Percentiles rank a stretch among this genome's conserved stretches.
Conservation (phyloP, 2,329 filamentous ascomycete genomes). For the Colletotrichum trifolii region DNA sequence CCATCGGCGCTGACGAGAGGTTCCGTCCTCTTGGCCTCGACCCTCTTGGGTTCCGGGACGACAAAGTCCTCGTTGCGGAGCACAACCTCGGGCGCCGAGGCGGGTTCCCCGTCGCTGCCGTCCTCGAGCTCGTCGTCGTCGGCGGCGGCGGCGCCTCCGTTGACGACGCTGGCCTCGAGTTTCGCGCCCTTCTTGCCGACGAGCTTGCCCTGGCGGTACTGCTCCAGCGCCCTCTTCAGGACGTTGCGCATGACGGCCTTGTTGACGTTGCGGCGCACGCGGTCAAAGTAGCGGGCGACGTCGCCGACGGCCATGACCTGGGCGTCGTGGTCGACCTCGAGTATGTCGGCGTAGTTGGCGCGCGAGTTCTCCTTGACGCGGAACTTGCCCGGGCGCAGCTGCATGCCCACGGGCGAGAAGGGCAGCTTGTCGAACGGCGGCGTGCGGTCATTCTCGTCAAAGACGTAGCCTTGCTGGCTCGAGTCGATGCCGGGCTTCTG, state of each 20-base stretch:
- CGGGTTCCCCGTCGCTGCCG: conserved; percentile 25
- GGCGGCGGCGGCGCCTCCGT: conserved; percentile 26
- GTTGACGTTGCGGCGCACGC: conserved; percentile 32
- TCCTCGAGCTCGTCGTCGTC: conserved; percentile 30
- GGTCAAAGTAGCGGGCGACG: conserved; percentile 33
- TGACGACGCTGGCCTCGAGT: conserved; percentile 28
- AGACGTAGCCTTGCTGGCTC: conserved; percentile 34
- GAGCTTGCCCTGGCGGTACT: conserved; percentile 33
- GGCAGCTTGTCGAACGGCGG: conserved; percentile 32
- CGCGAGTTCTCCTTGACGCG: conserved; percentile 35
- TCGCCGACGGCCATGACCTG: conserved; percentile 36
- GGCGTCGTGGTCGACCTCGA: conserved; percentile 35
- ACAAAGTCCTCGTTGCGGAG: conserved; percentile 6
- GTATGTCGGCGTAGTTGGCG: conserved; percentile 34
- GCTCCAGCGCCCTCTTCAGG: conserved; percentile 32
- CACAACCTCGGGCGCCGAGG: not conserved
- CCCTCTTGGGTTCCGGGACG: not conserved
- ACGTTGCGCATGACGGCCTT: conserved; percentile 36
- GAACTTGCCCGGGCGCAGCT: conserved; percentile 34
- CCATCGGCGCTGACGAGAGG: conserved; percentile 19
- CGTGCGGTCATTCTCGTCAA: conserved; percentile 33
- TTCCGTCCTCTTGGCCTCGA: conserved; percentile 21
- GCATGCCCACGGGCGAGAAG: conserved; percentile 33
- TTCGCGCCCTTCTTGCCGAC: conserved; percentile 30
- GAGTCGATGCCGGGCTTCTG: conserved; percentile 36